phyloP scores from a whole-genome alignment of 352 stramenopile genomes.

The Phytophthora europaea region DNA sequence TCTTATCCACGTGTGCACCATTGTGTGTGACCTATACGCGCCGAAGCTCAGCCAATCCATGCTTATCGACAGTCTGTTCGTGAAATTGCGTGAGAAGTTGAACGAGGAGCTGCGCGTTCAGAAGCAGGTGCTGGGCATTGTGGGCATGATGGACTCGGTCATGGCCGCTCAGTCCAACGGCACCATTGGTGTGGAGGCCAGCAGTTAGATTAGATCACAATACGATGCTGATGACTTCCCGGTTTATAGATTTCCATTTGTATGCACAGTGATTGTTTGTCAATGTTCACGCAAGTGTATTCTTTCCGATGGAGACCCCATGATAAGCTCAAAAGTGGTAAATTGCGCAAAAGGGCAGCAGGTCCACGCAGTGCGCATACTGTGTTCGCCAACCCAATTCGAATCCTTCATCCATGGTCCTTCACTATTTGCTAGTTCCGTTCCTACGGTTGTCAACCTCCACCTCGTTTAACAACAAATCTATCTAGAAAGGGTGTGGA shows the following conservation, averaged over 20 bases:
- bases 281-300: slow-evolving; percentile 7
- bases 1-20: slow-evolving; percentile 94
- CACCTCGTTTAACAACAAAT: slow-evolving; percentile 55
- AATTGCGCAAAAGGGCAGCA: slow-evolving; percentile 32
- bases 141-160: slow-evolving; percentile 92
- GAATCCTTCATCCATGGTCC: slow-evolving; percentile 24
- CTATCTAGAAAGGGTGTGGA: slow-evolving; percentile 90
- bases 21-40: slow-evolving; percentile 95
- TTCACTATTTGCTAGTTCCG: slow-evolving; percentile 34
- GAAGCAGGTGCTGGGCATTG: slow-evolving; percentile 85
- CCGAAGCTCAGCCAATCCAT: slow-evolving; percentile 92
- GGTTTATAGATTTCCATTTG: slow-evolving; percentile 41
- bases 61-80: slow-evolving; percentile 95
- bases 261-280: slow-evolving; percentile 13
- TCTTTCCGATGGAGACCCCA: not conserved
- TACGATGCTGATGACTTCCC: slow-evolving; percentile 32
- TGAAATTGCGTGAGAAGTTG: slow-evolving; percentile 92
- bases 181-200: slow-evolving; percentile 42
- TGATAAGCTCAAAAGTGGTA: slow-evolving; percentile 7
- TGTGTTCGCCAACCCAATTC: slow-evolving; percentile 28
- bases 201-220: slow-evolving; percentile 47
- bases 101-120: slow-evolving; percentile 88
- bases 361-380: slow-evolving; percentile 16
- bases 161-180: slow-evolving; percentile 88
- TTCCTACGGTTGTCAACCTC: slow-evolving; percentile 11